A percentile compares a stretch with the other conserved stretches of the same genome.
phyloP scores from a whole-genome alignment of 2,329 filamentous ascomycete species.

The Venturia effusa region DNA sequence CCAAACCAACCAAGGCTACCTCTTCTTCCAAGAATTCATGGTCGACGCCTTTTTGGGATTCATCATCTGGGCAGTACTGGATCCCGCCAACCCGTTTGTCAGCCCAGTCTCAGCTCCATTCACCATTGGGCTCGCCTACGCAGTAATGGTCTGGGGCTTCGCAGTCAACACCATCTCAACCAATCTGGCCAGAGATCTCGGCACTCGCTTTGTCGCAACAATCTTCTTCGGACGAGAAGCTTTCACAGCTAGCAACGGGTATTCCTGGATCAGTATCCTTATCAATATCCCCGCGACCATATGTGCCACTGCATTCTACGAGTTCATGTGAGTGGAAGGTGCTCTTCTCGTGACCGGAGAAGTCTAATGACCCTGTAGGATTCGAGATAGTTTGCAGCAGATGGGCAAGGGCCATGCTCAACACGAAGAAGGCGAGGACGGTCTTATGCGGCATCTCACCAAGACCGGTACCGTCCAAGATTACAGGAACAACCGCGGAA shows the following conservation, averaged over 20 bases:
- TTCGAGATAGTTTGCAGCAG: constrained; percentile 42
- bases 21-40: constrained; percentile 50
- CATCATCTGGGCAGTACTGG: constrained; percentile 47
- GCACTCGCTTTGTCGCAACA: constrained; percentile 47
- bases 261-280: constrained; percentile 43
- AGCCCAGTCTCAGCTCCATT: constrained; percentile 37
- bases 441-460: constrained; percentile 31
- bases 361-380: constrained; percentile 10
- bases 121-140: constrained; percentile 46
- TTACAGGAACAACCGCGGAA: not conserved
- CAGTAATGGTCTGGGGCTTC: constrained; percentile 45
- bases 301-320: constrained; percentile 44
- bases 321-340: constrained; percentile 28
- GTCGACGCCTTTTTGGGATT: constrained; percentile 46
- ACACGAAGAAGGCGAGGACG: constrained; percentile 42
- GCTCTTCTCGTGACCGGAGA: not conserved
- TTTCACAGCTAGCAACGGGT: constrained; percentile 34
- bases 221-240: constrained; percentile 45
- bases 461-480: constrained; percentile 18
- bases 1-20: constrained; percentile 44
- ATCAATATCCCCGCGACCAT: constrained; percentile 48
- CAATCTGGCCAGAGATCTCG: constrained; percentile 48
- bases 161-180: constrained; percentile 44
- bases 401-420: constrained; percentile 40
- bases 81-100: constrained; percentile 49